Evolutionary conservation across 257 asterid species (phyloP).

Genomic region (Pogostemon cablin): DNA sequence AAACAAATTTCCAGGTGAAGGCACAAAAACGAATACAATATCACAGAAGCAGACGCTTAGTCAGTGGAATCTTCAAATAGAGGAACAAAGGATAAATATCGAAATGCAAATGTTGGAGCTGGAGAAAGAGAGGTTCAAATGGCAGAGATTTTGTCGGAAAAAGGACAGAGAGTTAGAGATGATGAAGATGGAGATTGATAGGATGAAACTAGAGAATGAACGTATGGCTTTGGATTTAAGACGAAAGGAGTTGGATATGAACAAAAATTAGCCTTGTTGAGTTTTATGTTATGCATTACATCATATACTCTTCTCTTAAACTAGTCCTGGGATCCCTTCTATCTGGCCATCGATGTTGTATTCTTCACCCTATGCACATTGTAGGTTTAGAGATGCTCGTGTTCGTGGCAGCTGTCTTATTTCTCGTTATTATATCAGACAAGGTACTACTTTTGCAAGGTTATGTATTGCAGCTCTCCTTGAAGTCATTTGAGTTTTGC

Average conservation of each 20-base stretch:
- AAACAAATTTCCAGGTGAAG: conserved; percentile 32
- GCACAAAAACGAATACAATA: conserved; percentile 21
- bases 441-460: conserved; percentile 22
- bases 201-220: conserved; percentile 59
- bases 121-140: conserved; percentile 60
- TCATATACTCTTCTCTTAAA: not conserved
- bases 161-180: conserved; percentile 54
- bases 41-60: conserved; percentile 40
- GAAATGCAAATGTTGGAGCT: conserved; percentile 54
- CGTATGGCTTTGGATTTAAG: conserved; percentile 54
- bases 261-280: conserved; percentile 20
- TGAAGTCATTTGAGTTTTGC: not conserved
- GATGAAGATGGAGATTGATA: conserved; percentile 52
- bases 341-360: too few relatives aligned
- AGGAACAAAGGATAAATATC: conserved; percentile 50
- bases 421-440: conserved; percentile 24
- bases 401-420: conserved; percentile 16
- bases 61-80: conserved; percentile 37
- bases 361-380: not conserved
- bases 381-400: conserved; percentile 14
- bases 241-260: conserved; percentile 49
- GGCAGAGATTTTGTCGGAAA: conserved; percentile 59
- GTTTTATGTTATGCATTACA: not conserved
- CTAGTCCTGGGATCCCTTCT: too few relatives aligned
- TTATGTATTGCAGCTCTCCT: not conserved